These are phyloP conservation scores for Candida corydali DNA, from an alignment of 805 yeast species.

Conservation along the genomic window DNA sequence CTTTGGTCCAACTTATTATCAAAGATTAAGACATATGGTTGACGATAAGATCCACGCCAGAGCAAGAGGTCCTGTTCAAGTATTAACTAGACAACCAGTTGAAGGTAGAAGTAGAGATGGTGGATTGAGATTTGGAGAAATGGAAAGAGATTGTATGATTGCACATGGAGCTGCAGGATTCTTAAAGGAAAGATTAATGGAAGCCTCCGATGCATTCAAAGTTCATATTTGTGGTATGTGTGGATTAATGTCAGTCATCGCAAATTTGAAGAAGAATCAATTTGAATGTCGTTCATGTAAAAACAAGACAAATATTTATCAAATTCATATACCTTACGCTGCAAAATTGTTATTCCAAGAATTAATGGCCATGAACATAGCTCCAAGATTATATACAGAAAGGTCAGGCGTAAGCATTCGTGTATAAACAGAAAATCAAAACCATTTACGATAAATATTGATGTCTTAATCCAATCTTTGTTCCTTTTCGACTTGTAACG, in stretches of 20 bases:
- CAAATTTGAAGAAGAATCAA: conserved; percentile 95
- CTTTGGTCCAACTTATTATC: conserved; percentile 99
- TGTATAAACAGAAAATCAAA: no score
- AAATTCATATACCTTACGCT: conserved; percentile 96
- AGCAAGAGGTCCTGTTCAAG: conserved; percentile 98
- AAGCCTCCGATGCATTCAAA: conserved; percentile 97
- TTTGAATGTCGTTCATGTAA: conserved; percentile 98
- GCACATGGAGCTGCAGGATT: conserved; percentile 99
- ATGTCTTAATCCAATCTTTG: no score
- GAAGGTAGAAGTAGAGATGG: conserved; percentile 99
- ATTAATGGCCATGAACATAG: conserved; percentile 98
- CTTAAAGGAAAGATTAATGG: conserved; percentile 96
- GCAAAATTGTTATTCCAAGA: conserved; percentile 98
- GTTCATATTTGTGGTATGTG: conserved; percentile 98
- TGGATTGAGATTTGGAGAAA: conserved; percentile 98
- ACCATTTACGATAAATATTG: conserved; percentile 3
- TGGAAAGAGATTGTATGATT: conserved; percentile 99
- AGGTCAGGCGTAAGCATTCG: conserved; percentile 57
- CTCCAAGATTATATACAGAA: conserved; percentile 96
- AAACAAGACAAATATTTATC: conserved; percentile 96
- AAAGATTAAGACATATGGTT: conserved; percentile 98
- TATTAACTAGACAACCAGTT: conserved; percentile 95
- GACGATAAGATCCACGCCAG: conserved; percentile 99
- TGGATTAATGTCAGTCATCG: conserved; percentile 97
- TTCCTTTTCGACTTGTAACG: no score